Percentiles rank a stretch among this genome's conserved stretches.
These are phyloP conservation scores for Kluyveromyces aestuarii DNA, from an alignment of 805 yeast genomes.

Conservation along the genomic window DNA sequence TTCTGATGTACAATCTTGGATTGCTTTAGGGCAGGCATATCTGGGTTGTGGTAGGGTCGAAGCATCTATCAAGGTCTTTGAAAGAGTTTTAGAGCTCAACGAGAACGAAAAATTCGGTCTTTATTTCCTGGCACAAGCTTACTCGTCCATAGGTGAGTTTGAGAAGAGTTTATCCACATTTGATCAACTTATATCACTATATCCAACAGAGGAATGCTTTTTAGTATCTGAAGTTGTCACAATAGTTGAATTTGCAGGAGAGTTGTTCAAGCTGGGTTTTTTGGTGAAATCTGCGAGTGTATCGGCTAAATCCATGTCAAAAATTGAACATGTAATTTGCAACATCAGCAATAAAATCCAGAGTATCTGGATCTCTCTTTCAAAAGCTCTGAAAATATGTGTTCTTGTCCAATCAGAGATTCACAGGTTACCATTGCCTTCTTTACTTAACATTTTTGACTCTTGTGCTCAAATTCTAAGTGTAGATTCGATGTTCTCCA, in stretches of 20 bases:
- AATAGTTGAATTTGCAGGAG: constrained; percentile 43
- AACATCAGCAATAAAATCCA: constrained; percentile 30
- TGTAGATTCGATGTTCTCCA: constrained; percentile 15
- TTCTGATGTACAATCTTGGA: constrained; percentile 73
- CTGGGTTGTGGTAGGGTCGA: constrained; percentile 73
- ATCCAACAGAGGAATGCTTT: constrained; percentile 43
- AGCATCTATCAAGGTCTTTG: constrained; percentile 78
- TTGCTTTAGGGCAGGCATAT: constrained; percentile 96
- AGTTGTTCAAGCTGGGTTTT: constrained; percentile 49
- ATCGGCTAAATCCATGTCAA: constrained; percentile 38
- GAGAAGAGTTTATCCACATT: constrained; percentile 48
- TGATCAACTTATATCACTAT: constrained; percentile 30
- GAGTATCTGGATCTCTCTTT: constrained; percentile 57
- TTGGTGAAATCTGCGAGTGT: constrained; percentile 52
- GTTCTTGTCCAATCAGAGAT: constrained; percentile 47
- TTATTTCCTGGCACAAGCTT: constrained; percentile 60
- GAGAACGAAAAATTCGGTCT: constrained; percentile 50
- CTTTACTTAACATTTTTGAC: constrained; percentile 25
- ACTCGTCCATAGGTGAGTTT: constrained; percentile 56
- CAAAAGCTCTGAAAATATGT: constrained; percentile 47
- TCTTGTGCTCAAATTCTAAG: constrained; percentile 6
- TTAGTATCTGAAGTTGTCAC: constrained; percentile 49
- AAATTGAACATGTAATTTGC: constrained; percentile 11
- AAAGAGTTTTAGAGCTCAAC: constrained; percentile 48
- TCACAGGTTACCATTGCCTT: constrained; percentile 40